Conservation (phyloP, 2,329 filamentous ascomycete species). For the Phaeosphaeriaceae sp. region DNA sequence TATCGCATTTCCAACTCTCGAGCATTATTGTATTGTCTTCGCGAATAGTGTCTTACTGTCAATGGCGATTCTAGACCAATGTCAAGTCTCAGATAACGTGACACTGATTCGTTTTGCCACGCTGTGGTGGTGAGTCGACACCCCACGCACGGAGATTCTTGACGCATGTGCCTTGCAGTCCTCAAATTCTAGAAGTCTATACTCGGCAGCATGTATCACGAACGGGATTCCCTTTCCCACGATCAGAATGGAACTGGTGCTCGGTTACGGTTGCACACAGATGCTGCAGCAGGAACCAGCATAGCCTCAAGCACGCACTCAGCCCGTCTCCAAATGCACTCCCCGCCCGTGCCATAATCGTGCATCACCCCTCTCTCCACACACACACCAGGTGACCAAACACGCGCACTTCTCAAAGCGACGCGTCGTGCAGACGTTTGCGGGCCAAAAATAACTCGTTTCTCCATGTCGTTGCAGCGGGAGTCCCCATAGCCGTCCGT, state of each 20-base stretch:
- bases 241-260: constrained; percentile 1
- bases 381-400: background rate
- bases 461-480: constrained; percentile 6
- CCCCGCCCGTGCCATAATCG: background rate
- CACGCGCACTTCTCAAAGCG: background rate
- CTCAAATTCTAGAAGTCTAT: background rate
- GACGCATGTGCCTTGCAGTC: background rate
- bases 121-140: background rate
- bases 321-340: constrained; percentile 8
- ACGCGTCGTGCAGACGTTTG: background rate
- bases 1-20: constrained; percentile 5
- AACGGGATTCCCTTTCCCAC: background rate
- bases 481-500: background rate
- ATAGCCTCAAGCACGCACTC: constrained; percentile 21
- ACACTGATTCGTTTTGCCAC: constrained; percentile 1
- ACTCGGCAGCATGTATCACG: background rate
- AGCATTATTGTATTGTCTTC: background rate
- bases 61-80: constrained; percentile 5
- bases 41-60: background rate
- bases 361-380: background rate
- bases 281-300: background rate
- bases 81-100: constrained; percentile 1
- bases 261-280: constrained; percentile 6
- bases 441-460: constrained; percentile 17
- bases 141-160: background rate